Conservation (phyloP, 1,139 yeast genomes). For the Pichia sp. region DNA sequence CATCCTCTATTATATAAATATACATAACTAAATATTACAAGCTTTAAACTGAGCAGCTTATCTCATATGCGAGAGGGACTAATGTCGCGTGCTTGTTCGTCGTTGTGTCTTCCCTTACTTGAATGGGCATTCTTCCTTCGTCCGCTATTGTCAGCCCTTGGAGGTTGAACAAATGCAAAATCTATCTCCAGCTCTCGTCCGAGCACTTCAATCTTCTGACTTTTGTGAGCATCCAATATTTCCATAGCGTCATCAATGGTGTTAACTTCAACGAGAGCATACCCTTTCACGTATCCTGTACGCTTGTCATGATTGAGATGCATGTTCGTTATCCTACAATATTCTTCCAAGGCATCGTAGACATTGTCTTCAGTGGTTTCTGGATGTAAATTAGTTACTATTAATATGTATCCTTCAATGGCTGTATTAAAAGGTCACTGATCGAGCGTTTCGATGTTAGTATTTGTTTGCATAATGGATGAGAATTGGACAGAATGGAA, state of each 20-base stretch:
- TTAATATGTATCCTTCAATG: constrained; percentile 38
- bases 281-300: constrained; percentile 38
- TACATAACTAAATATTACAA: not conserved
- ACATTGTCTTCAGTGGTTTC: constrained; percentile 41
- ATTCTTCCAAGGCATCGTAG: constrained; percentile 35
- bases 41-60: not conserved
- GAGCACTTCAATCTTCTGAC: constrained; percentile 27
- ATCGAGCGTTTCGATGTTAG: constrained; percentile 2
- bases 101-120: no score
- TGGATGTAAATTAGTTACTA: constrained; percentile 36
- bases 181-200: constrained; percentile 30
- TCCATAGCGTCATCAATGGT: constrained; percentile 29
- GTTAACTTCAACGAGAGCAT: constrained; percentile 34
- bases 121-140: no score
- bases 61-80: not conserved
- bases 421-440: constrained; percentile 17
- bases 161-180: constrained; percentile 31
- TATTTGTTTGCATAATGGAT: not conserved
- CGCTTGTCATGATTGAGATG: constrained; percentile 37
- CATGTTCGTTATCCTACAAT: constrained; percentile 31
- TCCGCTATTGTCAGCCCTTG: constrained; percentile 1
- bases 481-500: no score
- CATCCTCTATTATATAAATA: no score
- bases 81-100: no score
- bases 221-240: constrained; percentile 25